A percentile compares a stretch with the other conserved stretches of the same genome.
Conservation (phyloP, 768 basidiomycete genomes). For the Pleurotus platypus region DNA sequence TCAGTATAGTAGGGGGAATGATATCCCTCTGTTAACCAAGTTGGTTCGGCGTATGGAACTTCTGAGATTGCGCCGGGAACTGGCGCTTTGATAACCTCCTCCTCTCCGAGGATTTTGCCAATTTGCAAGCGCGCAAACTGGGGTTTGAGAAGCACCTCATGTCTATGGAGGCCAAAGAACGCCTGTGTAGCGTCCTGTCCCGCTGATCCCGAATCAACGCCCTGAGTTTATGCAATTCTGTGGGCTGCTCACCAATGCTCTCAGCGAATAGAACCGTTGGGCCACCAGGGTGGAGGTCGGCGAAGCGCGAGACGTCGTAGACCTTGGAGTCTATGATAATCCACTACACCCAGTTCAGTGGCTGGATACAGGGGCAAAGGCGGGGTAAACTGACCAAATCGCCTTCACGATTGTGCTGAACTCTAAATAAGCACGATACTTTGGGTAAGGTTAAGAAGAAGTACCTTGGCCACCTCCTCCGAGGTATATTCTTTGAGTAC, state of each 20-base stretch:
- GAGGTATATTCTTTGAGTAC: constrained; percentile 37
- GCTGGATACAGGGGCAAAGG: background rate
- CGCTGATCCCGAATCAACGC: constrained; percentile 29
- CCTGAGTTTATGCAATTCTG: no score
- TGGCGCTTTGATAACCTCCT: constrained; percentile 49
- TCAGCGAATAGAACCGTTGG: constrained; percentile 65
- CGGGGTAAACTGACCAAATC: constrained; percentile 57
- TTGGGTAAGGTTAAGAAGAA: constrained; percentile 12
- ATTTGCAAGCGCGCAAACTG: constrained; percentile 71
- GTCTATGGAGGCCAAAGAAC: constrained; percentile 84
- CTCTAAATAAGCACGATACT: background rate
- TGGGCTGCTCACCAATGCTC: constrained; percentile 51
- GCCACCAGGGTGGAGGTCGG: constrained; percentile 82
- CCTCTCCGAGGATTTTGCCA: constrained; percentile 56
- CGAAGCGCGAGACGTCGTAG: constrained; percentile 79
- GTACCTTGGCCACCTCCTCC: constrained; percentile 69
- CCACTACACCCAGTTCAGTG: constrained; percentile 48
- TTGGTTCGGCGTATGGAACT: constrained; percentile 85
- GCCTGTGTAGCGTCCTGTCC: constrained; percentile 76
- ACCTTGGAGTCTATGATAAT: constrained; percentile 78
- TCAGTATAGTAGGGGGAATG: constrained; percentile 77
- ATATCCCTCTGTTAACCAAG: constrained; percentile 71
- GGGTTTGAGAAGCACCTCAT: constrained; percentile 72
- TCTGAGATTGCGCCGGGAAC: constrained; percentile 62
- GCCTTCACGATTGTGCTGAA: constrained; percentile 83